Evolutionary conservation across 495 filamentous ascomycete genomes (phyloP).

Genomic region (Acidiella bohemica): DNA sequence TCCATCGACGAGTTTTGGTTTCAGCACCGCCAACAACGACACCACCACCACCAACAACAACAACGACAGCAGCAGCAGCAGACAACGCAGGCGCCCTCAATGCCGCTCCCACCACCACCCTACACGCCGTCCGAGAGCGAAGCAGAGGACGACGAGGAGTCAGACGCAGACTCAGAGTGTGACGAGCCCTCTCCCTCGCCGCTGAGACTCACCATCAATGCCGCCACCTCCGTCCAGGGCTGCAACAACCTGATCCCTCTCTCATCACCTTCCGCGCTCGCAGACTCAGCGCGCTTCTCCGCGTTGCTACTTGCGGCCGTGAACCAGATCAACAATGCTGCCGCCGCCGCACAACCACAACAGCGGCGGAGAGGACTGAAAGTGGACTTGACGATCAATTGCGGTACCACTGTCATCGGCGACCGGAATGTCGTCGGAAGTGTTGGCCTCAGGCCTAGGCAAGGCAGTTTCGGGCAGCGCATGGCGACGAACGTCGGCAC

Average conservation of each 20-base stretch:
- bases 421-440: constrained; percentile 19
- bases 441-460: constrained; percentile 6
- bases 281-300: constrained; percentile 13
- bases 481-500: neutral
- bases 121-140: constrained; percentile 8
- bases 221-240: constrained; percentile 17
- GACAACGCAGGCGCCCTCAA: neutral
- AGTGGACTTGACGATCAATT: constrained; percentile 17
- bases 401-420: constrained; percentile 16
- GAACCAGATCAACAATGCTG: constrained; percentile 9
- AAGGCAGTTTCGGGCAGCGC: neutral
- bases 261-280: constrained; percentile 1
- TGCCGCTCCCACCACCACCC: constrained; percentile 9
- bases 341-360: neutral
- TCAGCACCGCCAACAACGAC: no score
- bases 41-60: no score
- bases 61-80: neutral
- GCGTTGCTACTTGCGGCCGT: constrained; percentile 10
- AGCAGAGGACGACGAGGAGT: constrained; percentile 7
- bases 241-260: constrained; percentile 18
- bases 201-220: constrained; percentile 19
- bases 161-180: neutral
- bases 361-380: neutral
- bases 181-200: constrained; percentile 4
- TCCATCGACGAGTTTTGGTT: no score